Evolutionary conservation across 2,329 filamentous ascomycete species (phyloP).

Genomic region (Septoria petroselini): DNA sequence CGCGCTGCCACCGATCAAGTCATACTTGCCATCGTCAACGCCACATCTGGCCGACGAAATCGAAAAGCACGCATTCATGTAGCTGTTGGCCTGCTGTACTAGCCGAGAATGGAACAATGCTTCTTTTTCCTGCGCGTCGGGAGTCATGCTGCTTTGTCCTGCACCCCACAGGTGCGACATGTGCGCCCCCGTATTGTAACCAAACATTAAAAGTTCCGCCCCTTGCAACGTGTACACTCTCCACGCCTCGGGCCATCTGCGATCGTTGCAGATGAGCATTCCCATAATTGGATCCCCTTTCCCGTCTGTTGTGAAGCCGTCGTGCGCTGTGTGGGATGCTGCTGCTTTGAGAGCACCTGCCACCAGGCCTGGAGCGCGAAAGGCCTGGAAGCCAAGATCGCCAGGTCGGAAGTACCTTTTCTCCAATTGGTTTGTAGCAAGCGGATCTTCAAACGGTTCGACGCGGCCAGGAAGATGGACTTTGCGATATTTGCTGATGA

Average conservation of each 20-base stretch:
- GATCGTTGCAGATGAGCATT: slow-evolving; percentile 55
- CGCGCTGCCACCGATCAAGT: slow-evolving; percentile 50
- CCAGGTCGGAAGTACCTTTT: slow-evolving; percentile 56
- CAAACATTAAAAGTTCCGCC: slow-evolving; percentile 49
- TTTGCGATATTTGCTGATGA: slow-evolving; percentile 55
- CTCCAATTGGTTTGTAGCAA: slow-evolving; percentile 54
- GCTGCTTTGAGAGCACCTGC: slow-evolving; percentile 39
- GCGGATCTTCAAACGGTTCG: slow-evolving; percentile 51
- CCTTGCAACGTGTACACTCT: slow-evolving; percentile 52
- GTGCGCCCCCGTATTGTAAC: slow-evolving; percentile 45
- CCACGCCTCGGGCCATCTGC: slow-evolving; percentile 56
- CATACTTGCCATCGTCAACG: slow-evolving; percentile 51
- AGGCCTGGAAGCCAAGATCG: slow-evolving; percentile 54
- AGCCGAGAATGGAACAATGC: slow-evolving; percentile 54
- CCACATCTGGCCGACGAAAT: slow-evolving; percentile 52
- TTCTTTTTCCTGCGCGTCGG: slow-evolving; percentile 46
- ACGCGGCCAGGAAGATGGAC: slow-evolving; percentile 54
- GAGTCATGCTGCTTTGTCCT: slow-evolving; percentile 43
- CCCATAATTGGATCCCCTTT: slow-evolving; percentile 53
- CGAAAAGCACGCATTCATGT: slow-evolving; percentile 54
- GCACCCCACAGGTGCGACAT: slow-evolving; percentile 48
- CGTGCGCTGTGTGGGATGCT: slow-evolving; percentile 17
- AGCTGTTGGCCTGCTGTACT: slow-evolving; percentile 53
- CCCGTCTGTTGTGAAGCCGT: slow-evolving; percentile 31
- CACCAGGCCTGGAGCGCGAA: slow-evolving; percentile 51